Percentiles rank a stretch among this genome's conserved stretches.
phyloP scores from a whole-genome alignment of 2,329 filamentous ascomycete genomes.

The Setomelanomma holmii region DNA sequence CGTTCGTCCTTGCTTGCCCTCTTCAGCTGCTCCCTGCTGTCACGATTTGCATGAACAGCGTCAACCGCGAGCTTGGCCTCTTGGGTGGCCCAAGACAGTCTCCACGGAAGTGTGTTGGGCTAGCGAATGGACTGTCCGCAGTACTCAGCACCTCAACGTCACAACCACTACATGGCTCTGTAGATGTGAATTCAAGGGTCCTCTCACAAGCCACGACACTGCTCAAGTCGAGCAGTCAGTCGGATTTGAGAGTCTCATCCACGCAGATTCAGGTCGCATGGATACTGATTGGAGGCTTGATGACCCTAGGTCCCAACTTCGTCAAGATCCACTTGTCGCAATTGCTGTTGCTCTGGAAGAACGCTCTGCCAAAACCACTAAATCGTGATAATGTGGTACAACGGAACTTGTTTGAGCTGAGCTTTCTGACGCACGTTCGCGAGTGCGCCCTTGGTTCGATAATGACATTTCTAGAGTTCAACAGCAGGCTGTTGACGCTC shows the following conservation, averaged over 20 bases:
- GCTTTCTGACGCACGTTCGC: constrained; percentile 90
- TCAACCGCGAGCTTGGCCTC: constrained; percentile 83
- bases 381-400: constrained; percentile 88
- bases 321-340: constrained; percentile 98
- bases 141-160: constrained; percentile 87
- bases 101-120: constrained; percentile 83
- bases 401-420: constrained; percentile 84
- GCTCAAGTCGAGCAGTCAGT: constrained; percentile 89
- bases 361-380: constrained; percentile 92
- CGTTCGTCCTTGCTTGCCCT: constrained; percentile 87
- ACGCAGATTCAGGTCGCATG: constrained; percentile 98
- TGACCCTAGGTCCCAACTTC: constrained; percentile 96
- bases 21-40: constrained; percentile 90
- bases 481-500: constrained; percentile 86
- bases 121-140: constrained; percentile 89
- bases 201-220: constrained; percentile 90
- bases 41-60: constrained; percentile 95
- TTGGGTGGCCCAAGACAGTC: constrained; percentile 78
- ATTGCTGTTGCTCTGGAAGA: constrained; percentile 93
- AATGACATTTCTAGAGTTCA: constrained; percentile 90
- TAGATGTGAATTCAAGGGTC: constrained; percentile 92
- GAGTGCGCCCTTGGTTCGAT: constrained; percentile 94
- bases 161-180: constrained; percentile 90
- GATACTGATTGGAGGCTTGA: constrained; percentile 94
- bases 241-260: constrained; percentile 86